Conservation (phyloP, 805 yeast species). For the Suhomyces sp. region DNA sequence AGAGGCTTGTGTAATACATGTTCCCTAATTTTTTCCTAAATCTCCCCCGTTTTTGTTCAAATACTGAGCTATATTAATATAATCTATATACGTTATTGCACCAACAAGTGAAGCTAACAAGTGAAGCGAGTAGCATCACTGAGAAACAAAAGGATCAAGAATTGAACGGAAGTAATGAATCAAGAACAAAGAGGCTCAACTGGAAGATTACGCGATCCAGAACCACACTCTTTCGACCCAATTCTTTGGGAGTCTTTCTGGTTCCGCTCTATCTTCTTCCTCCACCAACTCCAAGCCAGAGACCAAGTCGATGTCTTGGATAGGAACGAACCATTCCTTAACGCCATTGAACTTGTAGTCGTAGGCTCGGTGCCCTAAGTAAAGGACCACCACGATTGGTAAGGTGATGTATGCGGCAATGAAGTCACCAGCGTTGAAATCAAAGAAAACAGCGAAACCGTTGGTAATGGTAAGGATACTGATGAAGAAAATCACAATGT, state of each 20-base stretch:
- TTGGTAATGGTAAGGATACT: conserved; percentile 62
- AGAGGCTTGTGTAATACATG: too few relatives aligned
- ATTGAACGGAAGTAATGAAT: too few relatives aligned
- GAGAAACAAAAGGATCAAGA: too few relatives aligned
- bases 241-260: conserved; percentile 42
- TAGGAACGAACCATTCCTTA: conserved; percentile 45
- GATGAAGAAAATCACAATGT: conserved; percentile 50
- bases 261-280: conserved; percentile 44
- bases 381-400: conserved; percentile 53
- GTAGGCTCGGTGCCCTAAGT: conserved; percentile 57
- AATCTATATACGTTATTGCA: too few relatives aligned
- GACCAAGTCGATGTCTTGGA: conserved; percentile 58
- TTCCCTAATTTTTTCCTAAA: too few relatives aligned
- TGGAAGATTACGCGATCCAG: conserved; percentile 48
- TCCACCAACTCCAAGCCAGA: conserved; percentile 63
- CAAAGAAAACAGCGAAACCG: conserved; percentile 68
- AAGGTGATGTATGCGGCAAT: conserved; percentile 72
- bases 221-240: conserved; percentile 45
- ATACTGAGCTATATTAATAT: too few relatives aligned
- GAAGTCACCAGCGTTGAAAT: conserved; percentile 56
- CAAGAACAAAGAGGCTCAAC: too few relatives aligned
- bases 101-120: too few relatives aligned
- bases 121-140: too few relatives aligned
- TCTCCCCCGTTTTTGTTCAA: too few relatives aligned
- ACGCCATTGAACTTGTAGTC: conserved; percentile 28